These are phyloP conservation scores for Apodospora peruviana DNA, from an alignment of 495 filamentous ascomycete species.

Conservation along the genomic window DNA sequence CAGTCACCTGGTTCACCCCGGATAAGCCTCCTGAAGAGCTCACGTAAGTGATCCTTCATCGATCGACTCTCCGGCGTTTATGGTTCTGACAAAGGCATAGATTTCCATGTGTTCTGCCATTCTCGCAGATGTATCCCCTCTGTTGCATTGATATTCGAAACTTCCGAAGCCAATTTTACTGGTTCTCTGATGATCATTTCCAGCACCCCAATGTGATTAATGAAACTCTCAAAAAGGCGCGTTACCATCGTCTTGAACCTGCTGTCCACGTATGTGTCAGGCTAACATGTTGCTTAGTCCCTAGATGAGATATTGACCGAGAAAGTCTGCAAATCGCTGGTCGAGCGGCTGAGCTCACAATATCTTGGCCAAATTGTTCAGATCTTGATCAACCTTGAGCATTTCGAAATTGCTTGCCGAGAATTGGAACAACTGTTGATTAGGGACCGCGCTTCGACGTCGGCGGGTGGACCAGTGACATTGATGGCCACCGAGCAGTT, in stretches of 20 bases:
- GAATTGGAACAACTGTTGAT: conserved; percentile 82
- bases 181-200: conserved; percentile 92
- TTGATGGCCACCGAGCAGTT: conserved; percentile 83
- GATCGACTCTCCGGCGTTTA: not conserved
- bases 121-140: conserved; percentile 97
- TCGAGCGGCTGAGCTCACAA: conserved; percentile 83
- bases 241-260: not conserved
- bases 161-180: conserved; percentile 93
- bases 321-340: conserved; percentile 83
- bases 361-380: conserved; percentile 97
- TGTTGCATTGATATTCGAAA: conserved; percentile 97
- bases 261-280: too few species aligned
- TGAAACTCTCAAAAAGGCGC: conserved; percentile 72
- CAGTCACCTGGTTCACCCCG: conserved; percentile 87
- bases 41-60: conserved; percentile 45
- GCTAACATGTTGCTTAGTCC: conserved; percentile 29
- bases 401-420: conserved; percentile 88
- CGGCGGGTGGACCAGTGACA: conserved; percentile 66
- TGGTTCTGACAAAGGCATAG: conserved; percentile 34
- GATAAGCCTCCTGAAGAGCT: conserved; percentile 71
- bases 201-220: conserved; percentile 81
- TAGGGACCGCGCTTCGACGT: conserved; percentile 69
- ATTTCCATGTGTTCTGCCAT: conserved; percentile 87
- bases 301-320: conserved; percentile 84
- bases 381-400: conserved; percentile 94